Base-by-base conservation (phyloP, 2,329 filamentous ascomycete genomes). In the Ambrosiella xylebori region DNA sequence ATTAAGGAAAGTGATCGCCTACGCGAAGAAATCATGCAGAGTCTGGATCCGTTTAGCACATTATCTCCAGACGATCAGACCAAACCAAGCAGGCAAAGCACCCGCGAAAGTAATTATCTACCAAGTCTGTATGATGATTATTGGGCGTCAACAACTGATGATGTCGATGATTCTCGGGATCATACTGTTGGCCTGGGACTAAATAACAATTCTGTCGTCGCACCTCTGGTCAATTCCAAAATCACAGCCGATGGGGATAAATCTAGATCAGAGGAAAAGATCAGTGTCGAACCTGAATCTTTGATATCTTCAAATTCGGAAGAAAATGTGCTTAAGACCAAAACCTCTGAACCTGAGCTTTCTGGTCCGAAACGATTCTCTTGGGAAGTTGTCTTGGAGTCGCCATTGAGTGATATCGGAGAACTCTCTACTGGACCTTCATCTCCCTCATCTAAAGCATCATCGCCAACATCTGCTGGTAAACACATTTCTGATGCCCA, bases 1-100 rank as follows among this genome's bases (percentile, higher is more conserved):
- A 73, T 82, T 60, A 79, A 83, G 63, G 85, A 88, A 64, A 88
- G 79, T 64, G 86, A 90, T 63, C 74, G 78, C 58, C 67, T 90
- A 52, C 76, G 81, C 36, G 83, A 87, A 60, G 86, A 90, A 64
- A 90, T 90, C 57, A 80, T 88, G 57, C 80, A 79, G 59, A 85
- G 81, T 47, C 71, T 90, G 1, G 82, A 76, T 57, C 76, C 82
- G 0, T 58, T 55, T 15, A 58, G 41, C 27, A 45, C 15, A n/a
- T 5, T 50, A 9, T n/a, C 11, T 7, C 12, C 50, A n/a, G 37
- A 27, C 19, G 36, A 52, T 19, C 37, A 55, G 9, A 15, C n/a
- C 11, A 51, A 9, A n/a, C 39, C 50, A 7, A 36, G 53, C 12
- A 50, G 56, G 9, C 45, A 59, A 54, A 62, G 58, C 51, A 56